Base-by-base conservation (phyloP, 768 basidiomycete genomes). In the Rhodotorula kratochvilovae region DNA sequence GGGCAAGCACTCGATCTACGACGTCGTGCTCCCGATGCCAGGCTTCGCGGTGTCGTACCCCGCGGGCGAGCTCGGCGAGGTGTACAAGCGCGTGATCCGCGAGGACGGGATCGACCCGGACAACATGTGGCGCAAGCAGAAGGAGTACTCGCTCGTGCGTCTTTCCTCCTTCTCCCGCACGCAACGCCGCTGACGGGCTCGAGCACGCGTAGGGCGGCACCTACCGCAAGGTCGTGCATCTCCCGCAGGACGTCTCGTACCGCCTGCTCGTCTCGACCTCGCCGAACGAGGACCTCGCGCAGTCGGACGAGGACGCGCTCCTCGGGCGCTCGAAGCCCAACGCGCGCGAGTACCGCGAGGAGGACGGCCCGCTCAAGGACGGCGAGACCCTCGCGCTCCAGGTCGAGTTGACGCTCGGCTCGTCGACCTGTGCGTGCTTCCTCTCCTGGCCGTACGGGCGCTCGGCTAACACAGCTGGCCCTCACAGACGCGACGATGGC, bases 21-120 rank as follows among this genome's bases (percentile, higher is more conserved):
- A 99, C 80, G 90, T 98, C 66, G 86, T 98, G 72, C 91, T 98
- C 88, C 94, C 96, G n/a, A 82, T 98, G 29, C 94, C 96, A 39
- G 96, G 96, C 7, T 92, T 87, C 73, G 91, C 95, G 77, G 91
- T 98, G 29, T 89, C 89, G 45, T 97, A 91, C 79, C 96, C 96
- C 0, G 90, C 88, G 7, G 93, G 93, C 21, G 76, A 83, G 29
- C 85, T 97, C n/a, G 92, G 93, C 35, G 89, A 94, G 76, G 85
- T 87, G 61, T 97, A 95, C 80, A 84, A 84, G 70, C 86, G 90
- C 77, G 92, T 90, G 78, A 84, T 99, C 74, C 83, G 81, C 69
- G 84, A 86, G 77, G 96, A 99, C 81, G 94, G 92, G 3, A 81
- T 99, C 50, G 92, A 97, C 82, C 89, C 91, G 21, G 87, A 91